Percentiles rank a stretch among this genome's conserved stretches.
These are phyloP conservation scores for Inonotus hispidus DNA, from an alignment of 1,284 basidiomycete species.

Conservation along the genomic window DNA sequence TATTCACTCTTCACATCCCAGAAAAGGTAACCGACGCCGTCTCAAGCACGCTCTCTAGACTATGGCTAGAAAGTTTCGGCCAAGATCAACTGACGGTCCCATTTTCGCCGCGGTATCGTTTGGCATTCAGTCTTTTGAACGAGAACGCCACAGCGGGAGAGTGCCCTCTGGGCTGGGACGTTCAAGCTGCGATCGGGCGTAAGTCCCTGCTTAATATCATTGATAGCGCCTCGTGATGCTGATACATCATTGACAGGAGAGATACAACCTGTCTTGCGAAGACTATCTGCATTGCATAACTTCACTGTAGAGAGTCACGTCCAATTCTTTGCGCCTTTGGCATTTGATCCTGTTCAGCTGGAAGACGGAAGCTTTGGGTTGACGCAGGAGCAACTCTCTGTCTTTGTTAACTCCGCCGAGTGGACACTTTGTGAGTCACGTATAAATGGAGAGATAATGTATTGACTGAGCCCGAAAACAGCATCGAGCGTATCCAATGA, in stretches of 20 bases:
- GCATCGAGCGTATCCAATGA: slow-evolving; percentile 83
- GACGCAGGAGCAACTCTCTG: slow-evolving; percentile 75
- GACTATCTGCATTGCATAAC: slow-evolving; percentile 71
- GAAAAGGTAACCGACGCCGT: background rate
- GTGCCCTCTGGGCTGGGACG: slow-evolving; percentile 66
- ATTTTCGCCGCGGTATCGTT: slow-evolving; percentile 74
- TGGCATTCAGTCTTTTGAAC: slow-evolving; percentile 82
- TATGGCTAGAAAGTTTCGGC: slow-evolving; percentile 30
- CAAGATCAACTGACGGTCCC: slow-evolving; percentile 58
- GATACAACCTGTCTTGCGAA: slow-evolving; percentile 58
- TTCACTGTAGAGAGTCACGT: slow-evolving; percentile 94
- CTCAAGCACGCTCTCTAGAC: background rate
- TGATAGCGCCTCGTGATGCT: slow-evolving; percentile 18
- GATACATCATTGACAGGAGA: slow-evolving; percentile 44
- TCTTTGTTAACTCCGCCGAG: slow-evolving; percentile 93
- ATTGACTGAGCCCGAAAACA: slow-evolving; percentile 27
- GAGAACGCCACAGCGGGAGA: slow-evolving; percentile 74
- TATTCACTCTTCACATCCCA: background rate
- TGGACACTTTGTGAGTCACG: slow-evolving; percentile 79
- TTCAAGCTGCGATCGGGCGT: slow-evolving; percentile 61
- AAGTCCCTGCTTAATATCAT: slow-evolving; percentile 27
- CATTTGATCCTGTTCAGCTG: slow-evolving; percentile 60
- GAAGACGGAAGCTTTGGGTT: slow-evolving; percentile 46
- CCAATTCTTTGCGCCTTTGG: slow-evolving; percentile 86
- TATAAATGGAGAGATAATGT: background rate